Evolutionary conservation across 2,329 filamentous ascomycete species (phyloP), one percentile per base, ranked within the genome.

Genomic region (Diplodia intermedia): DNA sequence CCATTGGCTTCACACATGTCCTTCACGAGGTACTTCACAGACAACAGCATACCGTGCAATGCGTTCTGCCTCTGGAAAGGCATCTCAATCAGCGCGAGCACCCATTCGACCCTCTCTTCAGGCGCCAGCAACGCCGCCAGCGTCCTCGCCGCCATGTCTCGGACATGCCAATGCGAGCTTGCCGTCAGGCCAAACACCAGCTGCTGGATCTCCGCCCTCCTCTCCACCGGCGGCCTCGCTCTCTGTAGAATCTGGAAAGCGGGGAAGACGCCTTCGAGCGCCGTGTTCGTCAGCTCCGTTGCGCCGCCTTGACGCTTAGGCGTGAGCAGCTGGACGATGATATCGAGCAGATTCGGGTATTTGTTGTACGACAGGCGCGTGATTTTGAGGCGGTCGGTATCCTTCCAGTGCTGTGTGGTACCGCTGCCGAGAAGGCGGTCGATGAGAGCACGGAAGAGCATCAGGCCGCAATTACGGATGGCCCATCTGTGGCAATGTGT

Each of bases 391-490:
- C 75, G 71, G 69, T 77, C 70, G 70, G 78, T 71, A 72, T 85
- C 82, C 79, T 86, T 77, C 79, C 93, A 82, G 83, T 92, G 78
- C 69, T 83, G 81, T 4, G 66, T 68, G 18, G 66, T 68, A n/a
- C 66, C 40, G 52, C 66, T 68, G 4, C 66, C 66, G 12, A 68
- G 54, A 0, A 96, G 82, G 70, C 87, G 86, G 75, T 95, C 92
- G 65, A 97, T 91, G 5, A 97, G 83, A 70, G 93, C 92, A 66
- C 94, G 89, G 71, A 98, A 89, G 7, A 99, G 87, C 80, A 98
- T 91, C 40, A 98, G 81, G 1, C 93, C 93, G 72, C 93, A 97
- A 77, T 99, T 99, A 0, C 94, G 90, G 68, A 99, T 93, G 0
- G 94, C 92, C 95, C 95, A 99, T 26, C 89, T 91, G 14, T 26